Base-by-base conservation (phyloP, 2,329 filamentous ascomycete genomes). In the Nannizzia gypsea region DNA sequence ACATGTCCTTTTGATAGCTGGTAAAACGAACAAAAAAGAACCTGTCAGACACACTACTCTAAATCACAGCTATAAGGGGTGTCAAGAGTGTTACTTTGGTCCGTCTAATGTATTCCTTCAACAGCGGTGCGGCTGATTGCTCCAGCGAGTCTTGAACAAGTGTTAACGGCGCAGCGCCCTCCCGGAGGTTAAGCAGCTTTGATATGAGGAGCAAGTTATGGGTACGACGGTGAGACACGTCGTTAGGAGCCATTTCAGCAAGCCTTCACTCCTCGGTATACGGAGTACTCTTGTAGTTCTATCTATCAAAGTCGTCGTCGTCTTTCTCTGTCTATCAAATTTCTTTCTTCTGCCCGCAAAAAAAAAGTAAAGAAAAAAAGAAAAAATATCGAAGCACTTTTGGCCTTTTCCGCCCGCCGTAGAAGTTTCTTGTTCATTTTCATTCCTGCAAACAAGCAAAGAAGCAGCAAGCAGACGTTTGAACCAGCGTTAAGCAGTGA, bases 171-270 rank as follows among this genome's bases (percentile, higher is more conserved):
- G 90, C 95, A 13, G 87, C 84, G 60, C 83, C 84, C 72, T 93
- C 88, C 63, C 89, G 82, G 60, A 89, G 78, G 68, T 85, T 89
- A 64, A 96, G 79, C 1, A 96, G 78, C 69, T 90, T 91, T 64
- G 90, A 88, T 59, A 96, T 84, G 1, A 95, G 78, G 2, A 95
- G 82, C 22, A 95, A 76, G 70, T 90, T 91, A 73, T 96, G 90
- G 20, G 89, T 91, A 64, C 89, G 83, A 31, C 88, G 81, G 69
- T 95, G 89, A 54, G 75, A 72, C 15, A 75, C 60, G 59, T 68
- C 71, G 55, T 66, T 61, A n/a, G 71, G 65, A 13, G 72, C 67
- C 74, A 76, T 75, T 13, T n/a, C 40, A 28, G 13, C 11, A 13
- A 15, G 8, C n/a, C 9, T 13, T 28, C 28, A 31, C 22, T 52